Percentiles rank a stretch among this genome's conserved stretches.
These are phyloP conservation scores for Colletotrichum sp. DNA, from an alignment of 2,329 filamentous ascomycete genomes.

Conservation along the genomic window DNA sequence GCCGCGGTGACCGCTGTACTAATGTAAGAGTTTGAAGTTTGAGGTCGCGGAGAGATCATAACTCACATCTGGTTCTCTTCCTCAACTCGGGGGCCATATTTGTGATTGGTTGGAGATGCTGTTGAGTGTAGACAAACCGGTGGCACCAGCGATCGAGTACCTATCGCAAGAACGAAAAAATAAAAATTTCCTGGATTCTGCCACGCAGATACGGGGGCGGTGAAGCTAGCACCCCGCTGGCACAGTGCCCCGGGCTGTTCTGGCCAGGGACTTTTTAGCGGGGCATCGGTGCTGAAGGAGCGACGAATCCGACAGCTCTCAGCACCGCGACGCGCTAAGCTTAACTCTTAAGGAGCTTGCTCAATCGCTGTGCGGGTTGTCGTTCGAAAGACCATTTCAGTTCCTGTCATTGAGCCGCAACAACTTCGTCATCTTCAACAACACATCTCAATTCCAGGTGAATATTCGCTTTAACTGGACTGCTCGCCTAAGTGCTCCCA, in stretches of 20 bases:
- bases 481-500: neutral
- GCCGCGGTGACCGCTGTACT: conserved; percentile 32
- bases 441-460: neutral
- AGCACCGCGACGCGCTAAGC: neutral
- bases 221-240: conserved; percentile 9
- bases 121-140: conserved; percentile 6
- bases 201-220: conserved; percentile 15
- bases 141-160: neutral
- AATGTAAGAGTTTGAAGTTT: neutral
- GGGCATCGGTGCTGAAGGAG: neutral
- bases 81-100: conserved; percentile 53
- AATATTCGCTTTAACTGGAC: neutral
- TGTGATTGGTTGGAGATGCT: conserved; percentile 3
- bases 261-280: conserved; percentile 1
- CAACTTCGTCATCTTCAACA: neutral
- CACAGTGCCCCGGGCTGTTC: neutral
- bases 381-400: neutral
- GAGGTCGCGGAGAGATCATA: neutral
- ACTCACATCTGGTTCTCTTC: conserved; percentile 36
- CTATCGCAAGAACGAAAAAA: conserved; percentile 26
- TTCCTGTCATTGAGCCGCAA: neutral
- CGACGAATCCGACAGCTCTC: neutral
- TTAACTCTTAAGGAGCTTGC: neutral
- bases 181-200: conserved; percentile 26
- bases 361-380: neutral